phyloP scores from a whole-genome alignment of 2,329 filamentous ascomycete genomes.

The Verticillium zaregamsianum region DNA sequence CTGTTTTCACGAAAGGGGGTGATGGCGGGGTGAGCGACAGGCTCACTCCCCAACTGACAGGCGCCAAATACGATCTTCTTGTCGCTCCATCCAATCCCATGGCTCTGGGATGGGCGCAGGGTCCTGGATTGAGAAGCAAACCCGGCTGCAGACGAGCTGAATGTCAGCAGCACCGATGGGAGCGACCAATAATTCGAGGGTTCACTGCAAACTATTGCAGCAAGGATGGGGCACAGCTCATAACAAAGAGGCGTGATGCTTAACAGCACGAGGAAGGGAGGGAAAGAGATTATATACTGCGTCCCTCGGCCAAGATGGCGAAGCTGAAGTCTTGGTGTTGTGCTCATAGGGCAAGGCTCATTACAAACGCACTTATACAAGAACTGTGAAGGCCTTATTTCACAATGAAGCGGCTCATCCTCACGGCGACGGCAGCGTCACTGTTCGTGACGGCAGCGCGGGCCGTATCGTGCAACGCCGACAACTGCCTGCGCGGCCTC shows the following conservation, averaged over 20 bases:
- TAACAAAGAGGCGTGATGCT: neutral
- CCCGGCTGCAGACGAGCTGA: neutral
- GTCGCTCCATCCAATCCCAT: no score
- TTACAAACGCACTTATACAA: no score
- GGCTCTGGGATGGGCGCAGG: no score
- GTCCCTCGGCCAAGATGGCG: neutral
- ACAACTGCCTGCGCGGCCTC: constrained; percentile 11
- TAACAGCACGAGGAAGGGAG: neutral
- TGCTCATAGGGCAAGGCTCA: no score
- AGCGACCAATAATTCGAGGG: neutral
- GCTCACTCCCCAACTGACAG: no score
- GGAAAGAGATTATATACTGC: neutral
- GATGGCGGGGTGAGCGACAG: no score
- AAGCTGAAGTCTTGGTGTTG: neutral
- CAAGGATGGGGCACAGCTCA: neutral
- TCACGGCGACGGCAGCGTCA: neutral
- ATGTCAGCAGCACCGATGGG: neutral
- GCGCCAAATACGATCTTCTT: no score
- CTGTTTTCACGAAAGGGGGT: no score
- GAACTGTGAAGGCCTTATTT: neutral
- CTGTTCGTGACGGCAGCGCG: neutral
- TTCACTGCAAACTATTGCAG: neutral
- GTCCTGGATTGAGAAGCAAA: neutral
- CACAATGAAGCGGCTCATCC: neutral
- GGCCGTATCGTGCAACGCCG: constrained; percentile 5